A percentile compares a stretch with the other conserved stretches of the same genome.
Conservation (phyloP, 768 basidiomycete genomes). For the Russula sp. region DNA sequence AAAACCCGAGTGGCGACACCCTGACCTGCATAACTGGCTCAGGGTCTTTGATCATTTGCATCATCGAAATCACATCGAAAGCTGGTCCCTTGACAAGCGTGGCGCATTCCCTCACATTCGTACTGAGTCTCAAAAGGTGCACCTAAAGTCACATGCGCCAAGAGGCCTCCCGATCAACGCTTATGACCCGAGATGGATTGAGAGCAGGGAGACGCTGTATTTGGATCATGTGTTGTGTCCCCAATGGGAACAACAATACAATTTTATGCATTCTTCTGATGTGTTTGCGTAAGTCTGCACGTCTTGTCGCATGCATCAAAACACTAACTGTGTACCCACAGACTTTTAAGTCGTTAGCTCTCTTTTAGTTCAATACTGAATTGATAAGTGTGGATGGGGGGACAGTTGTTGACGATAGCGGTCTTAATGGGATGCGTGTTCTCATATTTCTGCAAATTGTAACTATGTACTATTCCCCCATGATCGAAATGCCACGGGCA, state of each 20-base stretch:
- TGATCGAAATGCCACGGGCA: no score
- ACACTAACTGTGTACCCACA: no score
- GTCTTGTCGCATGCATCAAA: no score
- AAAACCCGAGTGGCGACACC: slow-evolving; percentile 4
- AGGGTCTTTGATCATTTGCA: slow-evolving; percentile 2
- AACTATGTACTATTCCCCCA: no score
- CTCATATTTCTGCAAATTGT: no score
- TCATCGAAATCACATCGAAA: not conserved
- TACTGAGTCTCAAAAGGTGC: not conserved
- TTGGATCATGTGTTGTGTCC: not conserved
- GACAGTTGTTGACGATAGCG: no score
- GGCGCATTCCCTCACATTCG: not conserved
- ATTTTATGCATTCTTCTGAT: no score
- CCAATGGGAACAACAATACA: not conserved
- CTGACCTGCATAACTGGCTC: slow-evolving; percentile 10
- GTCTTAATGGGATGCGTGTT: no score
- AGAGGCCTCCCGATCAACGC: not conserved
- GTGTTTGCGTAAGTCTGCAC: no score
- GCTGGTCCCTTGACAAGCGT: not conserved
- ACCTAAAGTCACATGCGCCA: not conserved
- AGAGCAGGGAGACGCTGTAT: slow-evolving; percentile 5
- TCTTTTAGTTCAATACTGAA: no score
- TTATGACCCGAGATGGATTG: not conserved
- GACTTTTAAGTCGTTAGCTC: no score
- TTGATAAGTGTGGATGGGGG: no score